Conservation (phyloP, 108 stramenopile genomes). For the Pseudonitzschia multistriata region DNA sequence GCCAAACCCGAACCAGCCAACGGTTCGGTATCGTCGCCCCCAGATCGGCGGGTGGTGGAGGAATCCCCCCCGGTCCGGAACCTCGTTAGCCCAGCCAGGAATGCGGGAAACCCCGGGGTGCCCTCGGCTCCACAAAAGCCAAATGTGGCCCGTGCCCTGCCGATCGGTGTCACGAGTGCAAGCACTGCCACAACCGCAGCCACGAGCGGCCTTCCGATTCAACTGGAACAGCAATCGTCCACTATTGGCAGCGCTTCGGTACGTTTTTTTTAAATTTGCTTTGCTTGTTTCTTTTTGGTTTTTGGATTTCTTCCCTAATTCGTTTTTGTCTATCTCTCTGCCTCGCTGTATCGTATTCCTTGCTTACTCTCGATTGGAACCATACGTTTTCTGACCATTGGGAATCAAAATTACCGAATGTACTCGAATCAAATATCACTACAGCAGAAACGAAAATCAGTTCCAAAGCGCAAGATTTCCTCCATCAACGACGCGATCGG, state of each 20-base stretch:
- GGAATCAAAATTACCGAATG: background rate
- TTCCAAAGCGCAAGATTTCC: conserved; percentile 46
- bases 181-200: background rate
- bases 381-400: background rate
- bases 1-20: conserved; percentile 9
- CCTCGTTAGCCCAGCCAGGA: conserved; percentile 19
- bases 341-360: background rate
- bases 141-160: background rate
- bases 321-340: too few species aligned
- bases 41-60: conserved; percentile 27
- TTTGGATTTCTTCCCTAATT: too few species aligned
- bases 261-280: too few species aligned
- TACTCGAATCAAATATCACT: background rate
- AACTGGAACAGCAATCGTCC: background rate
- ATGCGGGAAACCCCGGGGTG: conserved; percentile 1
- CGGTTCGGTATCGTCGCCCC: too few species aligned
- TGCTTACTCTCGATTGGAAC: background rate
- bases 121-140: too few species aligned
- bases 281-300: too few species aligned
- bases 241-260: too few species aligned
- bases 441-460: conserved; percentile 46
- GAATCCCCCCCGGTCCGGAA: conserved; percentile 39
- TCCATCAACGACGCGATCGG: conserved; percentile 31
- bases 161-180: background rate
- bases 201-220: too few species aligned